Percentiles rank a stretch among this genome's conserved stretches.
These are phyloP conservation scores for Yamadazyma phyllophila DNA, from an alignment of 805 yeast species.

Conservation along the genomic window DNA sequence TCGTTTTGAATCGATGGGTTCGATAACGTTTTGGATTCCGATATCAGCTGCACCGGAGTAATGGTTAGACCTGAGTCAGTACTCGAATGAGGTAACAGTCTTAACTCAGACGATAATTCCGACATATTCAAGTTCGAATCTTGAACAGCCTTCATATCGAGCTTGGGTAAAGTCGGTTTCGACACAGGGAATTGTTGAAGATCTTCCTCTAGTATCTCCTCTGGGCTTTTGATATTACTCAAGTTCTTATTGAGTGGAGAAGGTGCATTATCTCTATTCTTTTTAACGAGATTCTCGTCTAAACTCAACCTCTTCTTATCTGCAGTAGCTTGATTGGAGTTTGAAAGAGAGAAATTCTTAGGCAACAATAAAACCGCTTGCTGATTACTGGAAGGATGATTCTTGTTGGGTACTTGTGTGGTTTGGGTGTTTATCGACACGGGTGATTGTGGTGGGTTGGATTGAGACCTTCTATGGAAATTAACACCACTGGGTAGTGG, in stretches of 20 bases:
- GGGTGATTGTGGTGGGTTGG: conserved; percentile 29
- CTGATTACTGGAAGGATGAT: conserved; percentile 19
- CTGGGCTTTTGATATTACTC: conserved; percentile 9
- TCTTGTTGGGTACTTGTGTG: conserved; percentile 6
- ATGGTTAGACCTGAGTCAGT: conserved; percentile 1
- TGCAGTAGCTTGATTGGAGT: conserved; percentile 8
- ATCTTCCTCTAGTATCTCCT: conserved; percentile 1
- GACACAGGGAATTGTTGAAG: conserved; percentile 1
- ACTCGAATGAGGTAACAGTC: background rate
- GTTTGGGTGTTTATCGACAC: conserved; percentile 3
- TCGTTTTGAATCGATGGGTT: background rate
- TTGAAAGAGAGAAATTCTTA: conserved; percentile 37
- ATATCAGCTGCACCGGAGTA: background rate
- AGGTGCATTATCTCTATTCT: conserved; percentile 9
- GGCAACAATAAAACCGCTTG: conserved; percentile 52
- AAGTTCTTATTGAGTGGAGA: conserved; percentile 12
- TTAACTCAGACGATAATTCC: conserved; percentile 9
- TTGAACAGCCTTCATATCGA: conserved; percentile 2
- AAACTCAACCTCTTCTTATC: conserved; percentile 27
- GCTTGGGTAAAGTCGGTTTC: conserved; percentile 7
- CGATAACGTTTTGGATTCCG: background rate
- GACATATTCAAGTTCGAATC: conserved; percentile 6
- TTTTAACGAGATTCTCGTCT: conserved; percentile 18
- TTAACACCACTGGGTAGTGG: conserved; percentile 17
- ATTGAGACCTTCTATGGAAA: conserved; percentile 30